These are phyloP conservation scores for Ceratocystis cubensis DNA, from an alignment of 2,329 filamentous ascomycete species.

Conservation along the genomic window DNA sequence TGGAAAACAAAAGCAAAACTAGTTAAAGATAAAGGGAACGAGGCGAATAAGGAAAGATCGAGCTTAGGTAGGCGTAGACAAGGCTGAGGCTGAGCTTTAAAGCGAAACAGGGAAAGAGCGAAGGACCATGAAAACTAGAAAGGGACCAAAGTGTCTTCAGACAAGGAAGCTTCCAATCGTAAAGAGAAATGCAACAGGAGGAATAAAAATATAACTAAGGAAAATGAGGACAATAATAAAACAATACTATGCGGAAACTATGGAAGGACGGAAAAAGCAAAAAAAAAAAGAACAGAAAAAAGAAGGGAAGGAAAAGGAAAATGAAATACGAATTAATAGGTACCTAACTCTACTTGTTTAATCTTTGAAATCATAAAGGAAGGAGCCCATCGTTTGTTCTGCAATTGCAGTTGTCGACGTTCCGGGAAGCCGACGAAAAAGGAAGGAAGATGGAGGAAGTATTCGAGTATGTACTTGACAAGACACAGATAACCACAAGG, in stretches of 20 bases:
- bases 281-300: background rate
- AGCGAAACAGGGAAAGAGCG: background rate
- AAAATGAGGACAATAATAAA: background rate
- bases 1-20: background rate
- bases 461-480: background rate
- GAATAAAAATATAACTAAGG: background rate
- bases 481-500: background rate
- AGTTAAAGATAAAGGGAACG: background rate
- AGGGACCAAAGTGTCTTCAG: background rate
- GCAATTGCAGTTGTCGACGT: background rate
- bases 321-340: background rate
- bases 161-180: background rate
- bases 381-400: background rate
- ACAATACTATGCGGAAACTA: too few species aligned
- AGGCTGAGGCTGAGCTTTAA: conserved; percentile 1
- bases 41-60: background rate
- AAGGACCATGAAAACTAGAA: background rate
- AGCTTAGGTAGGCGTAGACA: background rate
- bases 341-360: background rate
- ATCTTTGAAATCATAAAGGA: background rate
- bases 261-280: too few species aligned
- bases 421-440: background rate
- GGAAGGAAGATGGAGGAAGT: background rate
- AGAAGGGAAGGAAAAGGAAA: background rate
- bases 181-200: background rate